A percentile compares a stretch with the other conserved stretches of the same genome.
Conservation (phyloP, 805 yeast species). For the Debaryomyces maramus region DNA sequence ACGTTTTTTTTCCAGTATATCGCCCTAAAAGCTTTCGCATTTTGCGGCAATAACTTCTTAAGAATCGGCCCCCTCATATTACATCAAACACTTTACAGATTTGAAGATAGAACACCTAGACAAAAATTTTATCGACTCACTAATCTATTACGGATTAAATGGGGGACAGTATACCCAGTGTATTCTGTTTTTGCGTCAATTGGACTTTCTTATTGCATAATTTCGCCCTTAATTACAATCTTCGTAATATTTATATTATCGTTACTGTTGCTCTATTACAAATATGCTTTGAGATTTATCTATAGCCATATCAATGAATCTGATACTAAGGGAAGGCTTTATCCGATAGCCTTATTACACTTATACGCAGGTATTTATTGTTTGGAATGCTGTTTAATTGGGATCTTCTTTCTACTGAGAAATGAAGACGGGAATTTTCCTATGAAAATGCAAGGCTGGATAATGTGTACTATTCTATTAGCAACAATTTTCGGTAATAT, state of each 20-base stretch:
- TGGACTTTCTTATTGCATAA: conserved; percentile 72
- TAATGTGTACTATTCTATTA: conserved; percentile 52
- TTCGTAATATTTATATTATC: conserved; percentile 57
- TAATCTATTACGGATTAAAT: conserved; percentile 48
- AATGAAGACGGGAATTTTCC: conserved; percentile 45
- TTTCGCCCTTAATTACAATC: conserved; percentile 74
- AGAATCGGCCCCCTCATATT: conserved; percentile 54
- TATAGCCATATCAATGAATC: conserved; percentile 51
- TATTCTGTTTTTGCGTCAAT: conserved; percentile 77
- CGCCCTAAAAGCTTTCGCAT: conserved; percentile 70
- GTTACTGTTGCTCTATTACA: conserved; percentile 62
- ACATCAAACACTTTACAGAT: conserved; percentile 32
- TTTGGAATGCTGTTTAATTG: conserved; percentile 74
- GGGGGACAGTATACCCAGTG: conserved; percentile 81
- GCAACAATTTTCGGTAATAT: conserved; percentile 60
- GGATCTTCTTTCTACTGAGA: conserved; percentile 65
- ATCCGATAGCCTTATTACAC: conserved; percentile 74
- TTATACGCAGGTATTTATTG: conserved; percentile 81
- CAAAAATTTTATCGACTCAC: conserved; percentile 47
- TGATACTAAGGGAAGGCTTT: conserved; percentile 69
- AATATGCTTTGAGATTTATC: conserved; percentile 63
- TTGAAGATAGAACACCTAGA: conserved; percentile 62
- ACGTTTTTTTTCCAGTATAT: conserved; percentile 81
- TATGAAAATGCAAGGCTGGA: conserved; percentile 48
- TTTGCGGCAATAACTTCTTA: conserved; percentile 69